A percentile compares a stretch with the other conserved stretches of the same genome.
phyloP scores from a whole-genome alignment of 2,329 filamentous ascomycete species.

The Biscogniauxia marginata region DNA sequence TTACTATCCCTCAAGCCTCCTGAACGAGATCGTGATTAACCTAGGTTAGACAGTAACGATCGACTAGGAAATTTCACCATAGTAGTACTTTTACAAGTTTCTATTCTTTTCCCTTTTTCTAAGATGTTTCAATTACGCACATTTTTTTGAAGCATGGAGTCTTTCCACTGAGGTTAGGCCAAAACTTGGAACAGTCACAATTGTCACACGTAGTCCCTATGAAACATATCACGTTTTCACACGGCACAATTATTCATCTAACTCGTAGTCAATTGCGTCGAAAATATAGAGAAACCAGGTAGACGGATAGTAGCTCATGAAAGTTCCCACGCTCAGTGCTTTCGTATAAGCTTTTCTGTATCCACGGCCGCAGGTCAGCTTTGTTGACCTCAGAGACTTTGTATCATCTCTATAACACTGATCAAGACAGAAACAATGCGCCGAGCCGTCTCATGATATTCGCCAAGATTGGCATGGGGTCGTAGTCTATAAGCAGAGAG shows the following conservation, averaged over 20 bases:
- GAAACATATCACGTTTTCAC: neutral
- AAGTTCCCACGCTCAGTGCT: slow-evolving; percentile 26
- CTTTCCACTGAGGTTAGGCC: no score
- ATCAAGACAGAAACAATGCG: slow-evolving; percentile 23
- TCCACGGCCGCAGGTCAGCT: slow-evolving; percentile 31
- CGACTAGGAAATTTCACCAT: no score
- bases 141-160: no score
- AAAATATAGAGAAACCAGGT: slow-evolving; percentile 31
- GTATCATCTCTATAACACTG: slow-evolving; percentile 23
- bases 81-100: no score
- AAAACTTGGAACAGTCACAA: neutral
- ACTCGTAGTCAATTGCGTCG: slow-evolving; percentile 30
- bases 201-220: neutral
- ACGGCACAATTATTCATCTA: slow-evolving; percentile 15
- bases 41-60: no score
- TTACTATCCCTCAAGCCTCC: no score
- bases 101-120: no score
- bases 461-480: slow-evolving; percentile 43
- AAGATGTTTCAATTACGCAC: no score
- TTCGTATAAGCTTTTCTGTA: slow-evolving; percentile 33
- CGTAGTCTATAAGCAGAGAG: slow-evolving; percentile 45
- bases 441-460: slow-evolving; percentile 41
- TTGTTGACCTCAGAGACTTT: slow-evolving; percentile 26
- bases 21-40: no score
- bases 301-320: slow-evolving; percentile 29